Evolutionary conservation across 2,329 filamentous ascomycete genomes (phyloP).

Genomic region (Raffaelea albimanens): DNA sequence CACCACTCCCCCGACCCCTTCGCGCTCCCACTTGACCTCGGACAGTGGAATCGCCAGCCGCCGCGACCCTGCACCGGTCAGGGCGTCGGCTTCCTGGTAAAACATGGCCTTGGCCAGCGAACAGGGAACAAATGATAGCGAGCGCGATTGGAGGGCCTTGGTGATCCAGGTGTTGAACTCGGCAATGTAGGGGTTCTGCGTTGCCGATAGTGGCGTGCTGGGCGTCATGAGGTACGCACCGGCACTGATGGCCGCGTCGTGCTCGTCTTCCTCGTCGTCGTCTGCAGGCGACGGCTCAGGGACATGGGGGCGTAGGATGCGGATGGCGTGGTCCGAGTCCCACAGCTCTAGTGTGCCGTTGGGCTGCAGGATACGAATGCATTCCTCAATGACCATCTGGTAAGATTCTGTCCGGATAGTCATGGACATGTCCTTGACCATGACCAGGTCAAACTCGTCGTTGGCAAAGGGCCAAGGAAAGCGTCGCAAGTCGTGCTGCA

Average conservation of each 20-base stretch:
- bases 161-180: slow-evolving; percentile 79
- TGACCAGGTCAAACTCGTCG: slow-evolving; percentile 77
- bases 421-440: slow-evolving; percentile 75
- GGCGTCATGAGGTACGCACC: slow-evolving; percentile 76
- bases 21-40: slow-evolving; percentile 79
- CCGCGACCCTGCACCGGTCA: slow-evolving; percentile 61
- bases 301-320: slow-evolving; percentile 73
- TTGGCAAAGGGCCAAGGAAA: slow-evolving; percentile 69
- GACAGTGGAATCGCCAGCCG: slow-evolving; percentile 80
- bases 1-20: slow-evolving; percentile 55
- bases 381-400: slow-evolving; percentile 55
- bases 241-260: slow-evolving; percentile 54
- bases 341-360: slow-evolving; percentile 79
- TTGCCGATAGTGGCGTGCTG: slow-evolving; percentile 71
- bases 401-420: slow-evolving; percentile 51
- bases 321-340: slow-evolving; percentile 79
- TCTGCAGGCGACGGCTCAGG: slow-evolving; percentile 34
- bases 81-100: slow-evolving; percentile 65
- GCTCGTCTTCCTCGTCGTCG: slow-evolving; percentile 43
- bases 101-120: slow-evolving; percentile 67
- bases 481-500: slow-evolving; percentile 75
- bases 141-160: slow-evolving; percentile 62
- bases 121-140: slow-evolving; percentile 67
- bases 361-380: slow-evolving; percentile 63
- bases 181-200: slow-evolving; percentile 71